Evolutionary conservation across 2,329 filamentous ascomycete genomes (phyloP), one percentile per base, ranked within the genome.

Genomic region (Capronia epimyces): DNA sequence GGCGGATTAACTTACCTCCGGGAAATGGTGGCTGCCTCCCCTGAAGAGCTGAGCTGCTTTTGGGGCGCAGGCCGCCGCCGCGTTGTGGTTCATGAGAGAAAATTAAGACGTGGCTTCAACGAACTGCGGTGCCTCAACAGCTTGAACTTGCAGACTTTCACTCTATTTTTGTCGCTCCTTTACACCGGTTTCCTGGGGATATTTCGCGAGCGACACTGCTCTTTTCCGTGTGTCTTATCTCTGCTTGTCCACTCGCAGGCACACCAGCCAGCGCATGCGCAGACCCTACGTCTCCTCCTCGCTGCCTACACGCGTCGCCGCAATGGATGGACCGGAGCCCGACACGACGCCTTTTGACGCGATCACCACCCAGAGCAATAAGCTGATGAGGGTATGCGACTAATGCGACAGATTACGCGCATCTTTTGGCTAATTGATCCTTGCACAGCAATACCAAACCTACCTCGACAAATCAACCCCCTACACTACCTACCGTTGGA

Each of bases 401-500:
- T 4, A 15, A 20, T 20, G 5, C 18, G 13, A 37, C 3, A 7
- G 3, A 37, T 18, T 13, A 13, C 34, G 34, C 34, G 34, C 18
- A 18, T 37, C 15, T 37, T 13, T n/a, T 37, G 34, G 34, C 34
- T 37, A 37, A 37, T 12, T 15, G n/a, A 34, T 37, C 34, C 20
- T 15, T 20, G 16, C 12, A 9, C 34, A 96, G 89, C 81, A 89
- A 76, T 97, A 95, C 69, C 93, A 98, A 83, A 79, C 87, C 50
- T 87, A 93, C 58, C 83, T 98, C 61, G 93, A 98, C 72, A 87
- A 89, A 72, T 91, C 86, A 46, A 97, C 91, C 8, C 93, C 93
- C 12, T 94, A 82, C 70, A 83, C 89, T 48, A 75, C 84, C 52
- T 95, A 97, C 74, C 81, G 93, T 77, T 98, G 93, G 93, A 67